Evolutionary conservation across 2,329 filamentous ascomycete species (phyloP).

Genomic region (Aulographum hederae): DNA sequence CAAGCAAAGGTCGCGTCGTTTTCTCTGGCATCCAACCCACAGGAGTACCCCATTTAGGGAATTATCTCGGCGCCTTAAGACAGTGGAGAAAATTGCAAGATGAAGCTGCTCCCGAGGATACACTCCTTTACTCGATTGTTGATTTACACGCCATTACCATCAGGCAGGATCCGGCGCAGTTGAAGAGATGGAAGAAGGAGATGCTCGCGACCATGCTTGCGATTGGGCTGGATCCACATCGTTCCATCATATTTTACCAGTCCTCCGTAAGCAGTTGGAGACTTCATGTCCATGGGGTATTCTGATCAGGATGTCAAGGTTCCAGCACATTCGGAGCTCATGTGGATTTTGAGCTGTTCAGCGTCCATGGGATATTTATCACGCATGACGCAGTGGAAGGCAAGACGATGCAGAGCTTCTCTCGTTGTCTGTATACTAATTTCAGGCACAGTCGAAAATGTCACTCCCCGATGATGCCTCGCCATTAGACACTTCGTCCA

Average conservation of each 20-base stretch:
- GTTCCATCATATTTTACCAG: constrained; percentile 67
- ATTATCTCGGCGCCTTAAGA: constrained; percentile 78
- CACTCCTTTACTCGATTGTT: constrained; percentile 70
- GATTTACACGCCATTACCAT: constrained; percentile 87
- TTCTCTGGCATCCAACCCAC: constrained; percentile 98
- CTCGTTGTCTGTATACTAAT: not conserved
- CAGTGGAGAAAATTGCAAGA: constrained; percentile 76
- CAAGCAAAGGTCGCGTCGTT: constrained; percentile 28
- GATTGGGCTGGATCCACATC: constrained; percentile 62
- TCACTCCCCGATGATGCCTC: constrained; percentile 40
- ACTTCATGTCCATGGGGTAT: not conserved
- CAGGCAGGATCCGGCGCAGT: constrained; percentile 41
- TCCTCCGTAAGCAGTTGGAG: constrained; percentile 38
- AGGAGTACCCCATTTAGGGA: constrained; percentile 81
- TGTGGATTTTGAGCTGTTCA: constrained; percentile 92
- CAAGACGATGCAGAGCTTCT: constrained; percentile 15
- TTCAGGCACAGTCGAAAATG: constrained; percentile 45
- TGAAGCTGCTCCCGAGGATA: constrained; percentile 34
- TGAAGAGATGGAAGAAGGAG: constrained; percentile 51
- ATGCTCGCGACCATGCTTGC: constrained; percentile 67
- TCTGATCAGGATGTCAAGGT: constrained; percentile 28
- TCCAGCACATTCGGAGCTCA: constrained; percentile 67
- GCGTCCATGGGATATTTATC: constrained; percentile 87
- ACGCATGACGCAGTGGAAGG: constrained; percentile 99
- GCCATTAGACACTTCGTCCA: constrained; percentile 32